Conservation (phyloP, 2,329 filamentous ascomycete genomes). For the Phoma sp. region DNA sequence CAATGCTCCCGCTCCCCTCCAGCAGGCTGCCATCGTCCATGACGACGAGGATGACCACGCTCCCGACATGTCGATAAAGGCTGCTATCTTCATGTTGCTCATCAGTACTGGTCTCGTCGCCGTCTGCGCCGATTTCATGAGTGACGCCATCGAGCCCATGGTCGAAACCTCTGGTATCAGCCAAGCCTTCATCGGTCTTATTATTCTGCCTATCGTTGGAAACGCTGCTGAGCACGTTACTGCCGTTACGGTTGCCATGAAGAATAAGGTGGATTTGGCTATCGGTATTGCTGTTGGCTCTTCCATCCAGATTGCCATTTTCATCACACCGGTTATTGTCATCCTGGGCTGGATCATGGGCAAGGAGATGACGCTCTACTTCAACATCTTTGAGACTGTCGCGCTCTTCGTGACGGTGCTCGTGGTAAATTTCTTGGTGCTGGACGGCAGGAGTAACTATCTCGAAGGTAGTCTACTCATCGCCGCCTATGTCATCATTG, state of each 20-base stretch:
- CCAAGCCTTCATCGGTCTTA: conserved; percentile 79
- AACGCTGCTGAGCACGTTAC: conserved; percentile 85
- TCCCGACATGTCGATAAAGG: conserved; percentile 62
- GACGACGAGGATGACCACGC: conserved; percentile 41
- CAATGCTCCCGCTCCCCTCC: conserved; percentile 24
- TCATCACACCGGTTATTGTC: conserved; percentile 77
- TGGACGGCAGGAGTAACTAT: conserved; percentile 83
- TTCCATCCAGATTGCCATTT: conserved; percentile 80
- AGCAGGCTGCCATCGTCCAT: conserved; percentile 26
- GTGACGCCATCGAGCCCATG: conserved; percentile 73
- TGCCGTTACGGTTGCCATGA: conserved; percentile 77
- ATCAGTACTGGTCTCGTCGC: conserved; percentile 65
- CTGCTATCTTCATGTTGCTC: conserved; percentile 62
- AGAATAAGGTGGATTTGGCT: conserved; percentile 85
- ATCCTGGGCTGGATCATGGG: conserved; percentile 80
- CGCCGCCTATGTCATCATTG: conserved; percentile 81
- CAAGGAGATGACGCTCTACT: conserved; percentile 71
- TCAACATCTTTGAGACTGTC: conserved; percentile 68
- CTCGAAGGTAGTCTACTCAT: conserved; percentile 79
- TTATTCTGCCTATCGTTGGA: conserved; percentile 81
- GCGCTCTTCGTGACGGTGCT: conserved; percentile 83
- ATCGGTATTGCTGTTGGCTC: conserved; percentile 82
- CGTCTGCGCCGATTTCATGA: conserved; percentile 73
- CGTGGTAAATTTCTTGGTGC: conserved; percentile 84
- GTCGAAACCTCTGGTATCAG: conserved; percentile 66